phyloP scores from a whole-genome alignment of 1,284 basidiomycete genomes.

The Earliella scabrosa region DNA sequence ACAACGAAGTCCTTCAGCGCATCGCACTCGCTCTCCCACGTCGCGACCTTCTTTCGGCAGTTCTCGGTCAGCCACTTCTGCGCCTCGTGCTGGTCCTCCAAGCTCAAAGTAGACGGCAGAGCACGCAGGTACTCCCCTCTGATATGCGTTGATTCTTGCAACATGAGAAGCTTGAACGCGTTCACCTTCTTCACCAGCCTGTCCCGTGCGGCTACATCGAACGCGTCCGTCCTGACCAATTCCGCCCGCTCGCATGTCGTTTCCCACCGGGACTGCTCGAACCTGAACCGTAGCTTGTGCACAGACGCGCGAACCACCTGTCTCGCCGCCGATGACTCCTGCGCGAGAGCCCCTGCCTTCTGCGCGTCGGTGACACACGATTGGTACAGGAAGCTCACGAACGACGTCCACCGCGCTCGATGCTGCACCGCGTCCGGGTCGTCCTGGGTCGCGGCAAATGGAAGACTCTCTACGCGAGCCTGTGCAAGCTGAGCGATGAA shows the following conservation, averaged over 20 bases:
- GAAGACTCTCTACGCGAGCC: slow-evolving; percentile 25
- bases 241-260: slow-evolving; percentile 27
- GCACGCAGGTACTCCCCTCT: slow-evolving; percentile 16
- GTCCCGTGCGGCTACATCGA: slow-evolving; percentile 9
- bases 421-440: slow-evolving; percentile 8
- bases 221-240: not conserved
- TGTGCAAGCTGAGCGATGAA: slow-evolving; percentile 37
- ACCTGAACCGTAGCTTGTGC: slow-evolving; percentile 39
- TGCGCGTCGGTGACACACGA: slow-evolving; percentile 47
- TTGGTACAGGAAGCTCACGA: slow-evolving; percentile 43
- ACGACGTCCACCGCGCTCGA: slow-evolving; percentile 40
- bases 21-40: slow-evolving; percentile 36
- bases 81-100: slow-evolving; percentile 28
- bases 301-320: slow-evolving; percentile 40
- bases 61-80: slow-evolving; percentile 43
- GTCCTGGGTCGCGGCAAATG: not conserved
- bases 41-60: slow-evolving; percentile 36
- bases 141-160: not conserved
- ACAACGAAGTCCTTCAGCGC: slow-evolving; percentile 37
- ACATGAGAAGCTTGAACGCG: slow-evolving; percentile 10
- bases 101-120: slow-evolving; percentile 11
- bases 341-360: slow-evolving; percentile 42
- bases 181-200: slow-evolving; percentile 22
- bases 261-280: slow-evolving; percentile 42
- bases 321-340: slow-evolving; percentile 40